These are phyloP conservation scores for Taphrina sp. DNA, from an alignment of 1,139 yeast genomes.

Conservation along the genomic window DNA sequence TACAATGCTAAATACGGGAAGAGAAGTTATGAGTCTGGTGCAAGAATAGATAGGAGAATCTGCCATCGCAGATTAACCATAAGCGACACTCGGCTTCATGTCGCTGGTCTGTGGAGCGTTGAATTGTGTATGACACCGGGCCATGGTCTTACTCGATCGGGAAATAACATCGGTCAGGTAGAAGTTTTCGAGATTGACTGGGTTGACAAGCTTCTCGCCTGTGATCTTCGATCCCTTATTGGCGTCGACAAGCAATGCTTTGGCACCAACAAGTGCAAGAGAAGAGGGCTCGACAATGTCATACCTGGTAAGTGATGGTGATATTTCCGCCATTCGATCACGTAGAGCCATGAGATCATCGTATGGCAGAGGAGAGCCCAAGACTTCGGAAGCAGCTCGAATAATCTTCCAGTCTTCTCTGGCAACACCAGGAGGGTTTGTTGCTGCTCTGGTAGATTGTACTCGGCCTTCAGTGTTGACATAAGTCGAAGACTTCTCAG, in stretches of 20 bases:
- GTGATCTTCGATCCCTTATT: slow-evolving; percentile 48
- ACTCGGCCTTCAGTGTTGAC: slow-evolving; percentile 91
- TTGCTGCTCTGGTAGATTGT: slow-evolving; percentile 81
- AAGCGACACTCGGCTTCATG: slow-evolving; percentile 32
- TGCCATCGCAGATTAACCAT: slow-evolving; percentile 4
- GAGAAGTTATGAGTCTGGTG: not conserved
- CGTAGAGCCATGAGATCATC: slow-evolving; percentile 72
- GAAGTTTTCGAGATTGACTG: slow-evolving; percentile 72
- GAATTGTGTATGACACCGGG: slow-evolving; percentile 31
- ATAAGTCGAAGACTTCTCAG: slow-evolving; percentile 84
- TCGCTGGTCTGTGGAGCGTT: slow-evolving; percentile 21
- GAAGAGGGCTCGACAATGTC: slow-evolving; percentile 73
- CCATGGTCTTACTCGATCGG: slow-evolving; percentile 44
- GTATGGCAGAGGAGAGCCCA: slow-evolving; percentile 70
- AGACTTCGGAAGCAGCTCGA: slow-evolving; percentile 78
- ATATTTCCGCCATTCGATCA: slow-evolving; percentile 68
- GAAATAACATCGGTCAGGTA: slow-evolving; percentile 87
- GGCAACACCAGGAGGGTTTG: slow-evolving; percentile 87
- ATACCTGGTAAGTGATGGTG: slow-evolving; percentile 77
- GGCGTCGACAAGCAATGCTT: slow-evolving; percentile 47
- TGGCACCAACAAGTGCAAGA: slow-evolving; percentile 60
- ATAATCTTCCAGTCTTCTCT: slow-evolving; percentile 91
- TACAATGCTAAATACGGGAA: slow-evolving; percentile 18
- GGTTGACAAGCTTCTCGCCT: slow-evolving; percentile 54
- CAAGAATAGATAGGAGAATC: not conserved